Base-by-base conservation (phyloP, 2,329 filamentous ascomycete species). In the Sporothrix brunneoviolacea region DNA sequence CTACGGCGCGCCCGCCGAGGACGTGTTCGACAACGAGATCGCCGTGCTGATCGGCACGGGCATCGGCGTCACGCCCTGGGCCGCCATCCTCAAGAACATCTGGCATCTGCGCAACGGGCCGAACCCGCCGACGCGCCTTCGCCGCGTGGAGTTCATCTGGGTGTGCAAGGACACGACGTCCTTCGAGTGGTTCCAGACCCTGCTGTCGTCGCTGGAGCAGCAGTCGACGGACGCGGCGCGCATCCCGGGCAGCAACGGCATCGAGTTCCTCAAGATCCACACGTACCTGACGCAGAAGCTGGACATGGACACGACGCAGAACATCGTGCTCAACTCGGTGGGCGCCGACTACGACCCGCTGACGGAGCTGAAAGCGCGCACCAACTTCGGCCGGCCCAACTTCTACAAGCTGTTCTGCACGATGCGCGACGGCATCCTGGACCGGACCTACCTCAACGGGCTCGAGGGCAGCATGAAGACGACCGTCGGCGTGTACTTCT, bases 71-170 rank as follows among this genome's bases (percentile, higher is more conserved):
- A 93, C 88, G 8, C 88, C 88, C 1, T 93, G 88, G 87, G 88
- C 88, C 1, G 77, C 85, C 2, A 91, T 93, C 58, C 75, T 93
- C 58, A 98, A 98, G 74, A 96, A 95, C 67, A 97, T 98, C 69
- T 98, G 91, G 88, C 91, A 98, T 67, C 77, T 95, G 62, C 89
- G 93, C 56, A 85, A 93, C 57, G 82, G 84, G 15, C 91, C 91
- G 8, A 93, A 96, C 72, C 88, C 91, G 21, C 91, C 91, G 1
- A 83, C 81, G 44, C 88, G 91, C 63, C 83, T 98, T 41, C 87
- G 90, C 53, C 86, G 93, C 66, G 91, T 98, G 28, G 93, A 98
- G 68, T 98, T 98, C 70, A 94, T 98, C 73, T 98, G 93, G 93
- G 85, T 97, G 46, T 96, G 91, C 78, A 93, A 88, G 67, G 91